phyloP scores from a whole-genome alignment of 768 basidiomycete genomes.

The Cantharellus anzutake region DNA sequence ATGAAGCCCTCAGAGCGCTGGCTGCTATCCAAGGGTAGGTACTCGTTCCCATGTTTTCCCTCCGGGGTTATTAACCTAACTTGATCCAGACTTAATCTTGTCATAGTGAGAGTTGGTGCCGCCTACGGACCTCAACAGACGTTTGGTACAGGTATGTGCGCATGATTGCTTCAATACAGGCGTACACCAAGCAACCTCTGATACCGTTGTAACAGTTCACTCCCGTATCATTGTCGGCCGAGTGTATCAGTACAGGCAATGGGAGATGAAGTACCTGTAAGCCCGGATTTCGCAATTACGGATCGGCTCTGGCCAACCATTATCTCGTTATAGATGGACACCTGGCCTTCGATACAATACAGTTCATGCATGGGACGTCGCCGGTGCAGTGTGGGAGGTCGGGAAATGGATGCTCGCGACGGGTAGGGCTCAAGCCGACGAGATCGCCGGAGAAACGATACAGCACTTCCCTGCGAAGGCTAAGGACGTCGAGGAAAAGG shows the following conservation, averaged over 20 bases:
- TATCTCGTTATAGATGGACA: not conserved
- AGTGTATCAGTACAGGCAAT: slow-evolving; percentile 65
- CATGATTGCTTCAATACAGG: not conserved
- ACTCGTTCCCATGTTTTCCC: not conserved
- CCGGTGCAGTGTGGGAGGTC: slow-evolving; percentile 56
- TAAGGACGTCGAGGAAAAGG: slow-evolving; percentile 35
- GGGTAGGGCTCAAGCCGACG: slow-evolving; percentile 45
- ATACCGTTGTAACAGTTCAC: slow-evolving; percentile 28
- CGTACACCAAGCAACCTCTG: not conserved
- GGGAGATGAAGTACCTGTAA: slow-evolving; percentile 73
- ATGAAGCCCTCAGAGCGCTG: slow-evolving; percentile 58
- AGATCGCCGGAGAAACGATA: slow-evolving; percentile 46
- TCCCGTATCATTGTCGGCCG: slow-evolving; percentile 55
- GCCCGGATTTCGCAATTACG: slow-evolving; percentile 10
- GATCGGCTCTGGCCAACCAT: not conserved
- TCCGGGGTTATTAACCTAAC: not conserved
- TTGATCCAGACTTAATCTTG: slow-evolving; percentile 47
- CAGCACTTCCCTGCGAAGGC: slow-evolving; percentile 49
- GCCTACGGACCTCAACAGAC: slow-evolving; percentile 69
- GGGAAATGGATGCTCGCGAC: slow-evolving; percentile 53
- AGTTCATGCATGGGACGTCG: slow-evolving; percentile 60
- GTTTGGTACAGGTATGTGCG: slow-evolving; percentile 40
- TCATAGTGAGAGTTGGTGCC: slow-evolving; percentile 54
- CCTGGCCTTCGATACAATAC: slow-evolving; percentile 26
- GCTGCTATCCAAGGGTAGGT: slow-evolving; percentile 53